These are phyloP conservation scores for Ceratocystis harringtonii DNA, from an alignment of 2,329 filamentous ascomycete genomes.

Conservation along the genomic window DNA sequence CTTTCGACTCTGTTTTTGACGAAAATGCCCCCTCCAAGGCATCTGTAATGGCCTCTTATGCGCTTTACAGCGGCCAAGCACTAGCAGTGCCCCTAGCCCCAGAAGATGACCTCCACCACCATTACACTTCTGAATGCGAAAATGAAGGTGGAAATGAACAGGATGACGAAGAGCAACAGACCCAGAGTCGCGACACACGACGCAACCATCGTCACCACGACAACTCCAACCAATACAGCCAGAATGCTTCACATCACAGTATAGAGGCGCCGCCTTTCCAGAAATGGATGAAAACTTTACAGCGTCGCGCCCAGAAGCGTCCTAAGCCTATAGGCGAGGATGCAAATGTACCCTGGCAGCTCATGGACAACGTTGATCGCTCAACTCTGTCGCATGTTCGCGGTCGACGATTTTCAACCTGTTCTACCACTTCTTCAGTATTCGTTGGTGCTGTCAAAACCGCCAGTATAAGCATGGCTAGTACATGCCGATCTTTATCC, in stretches of 20 bases:
- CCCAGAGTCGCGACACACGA: not conserved
- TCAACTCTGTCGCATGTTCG: constrained; percentile 17
- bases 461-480: constrained; percentile 61
- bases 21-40: constrained; percentile 16
- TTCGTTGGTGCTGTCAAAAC: constrained; percentile 73
- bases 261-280: constrained; percentile 36
- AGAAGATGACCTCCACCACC: constrained; percentile 5
- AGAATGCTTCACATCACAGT: not conserved
- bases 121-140: constrained; percentile 7
- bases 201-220: constrained; percentile 1
- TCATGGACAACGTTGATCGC: constrained; percentile 20
- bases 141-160: not conserved
- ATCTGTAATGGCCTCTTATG: constrained; percentile 17
- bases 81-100: constrained; percentile 4
- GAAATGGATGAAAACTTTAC: constrained; percentile 58
- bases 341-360: constrained; percentile 26
- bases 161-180: not conserved
- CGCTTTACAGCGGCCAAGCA: constrained; percentile 16
- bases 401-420: constrained; percentile 25
- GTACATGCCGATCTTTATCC: constrained; percentile 42
- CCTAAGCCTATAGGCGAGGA: constrained; percentile 21
- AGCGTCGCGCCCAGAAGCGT: constrained; percentile 38
- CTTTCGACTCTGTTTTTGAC: constrained; percentile 15
- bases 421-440: constrained; percentile 59
- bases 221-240: constrained; percentile 21